Evolutionary conservation across 2,329 filamentous ascomycete species (phyloP).

Genomic region (Xylaria sp.): DNA sequence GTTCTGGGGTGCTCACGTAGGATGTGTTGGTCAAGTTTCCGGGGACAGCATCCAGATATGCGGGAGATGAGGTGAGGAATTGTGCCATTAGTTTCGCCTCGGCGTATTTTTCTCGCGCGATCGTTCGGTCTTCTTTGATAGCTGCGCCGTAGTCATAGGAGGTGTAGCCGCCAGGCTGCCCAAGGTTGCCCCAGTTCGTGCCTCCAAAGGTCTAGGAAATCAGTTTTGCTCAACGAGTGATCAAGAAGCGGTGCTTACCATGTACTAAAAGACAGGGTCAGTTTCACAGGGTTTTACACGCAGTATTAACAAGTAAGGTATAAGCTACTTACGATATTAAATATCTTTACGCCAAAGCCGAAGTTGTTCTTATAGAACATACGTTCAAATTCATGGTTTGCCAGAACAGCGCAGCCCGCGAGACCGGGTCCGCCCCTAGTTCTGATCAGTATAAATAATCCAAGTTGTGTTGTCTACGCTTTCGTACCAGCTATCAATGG

Average conservation of each 20-base stretch:
- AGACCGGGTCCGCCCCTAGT: constrained; percentile 80
- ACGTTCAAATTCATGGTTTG: constrained; percentile 79
- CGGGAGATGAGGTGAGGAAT: constrained; percentile 78
- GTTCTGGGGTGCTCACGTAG: constrained; percentile 54
- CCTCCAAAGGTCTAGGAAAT: constrained; percentile 71
- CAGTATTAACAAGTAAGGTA: no score
- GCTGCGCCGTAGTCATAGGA: constrained; percentile 66
- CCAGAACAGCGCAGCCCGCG: constrained; percentile 68
- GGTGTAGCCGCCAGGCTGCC: constrained; percentile 73
- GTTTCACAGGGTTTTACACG: background rate
- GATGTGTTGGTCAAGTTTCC: constrained; percentile 55
- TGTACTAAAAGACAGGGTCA: constrained; percentile 64
- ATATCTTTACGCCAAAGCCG: constrained; percentile 64
- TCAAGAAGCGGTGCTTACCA: constrained; percentile 13
- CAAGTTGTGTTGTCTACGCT: constrained; percentile 48
- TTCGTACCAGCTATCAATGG: constrained; percentile 35
- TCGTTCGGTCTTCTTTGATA: constrained; percentile 75
- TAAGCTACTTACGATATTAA: constrained; percentile 62
- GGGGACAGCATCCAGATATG: constrained; percentile 71
- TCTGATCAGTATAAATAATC: constrained; percentile 72
- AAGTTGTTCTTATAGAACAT: constrained; percentile 83
- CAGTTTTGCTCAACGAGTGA: background rate
- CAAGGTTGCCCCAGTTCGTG: constrained; percentile 86
- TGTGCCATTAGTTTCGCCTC: constrained; percentile 81
- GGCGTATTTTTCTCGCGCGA: constrained; percentile 80